Conservation (phyloP, 176 grass and related monocot genomes). For the Hsuehochloa calcarea region DNA sequence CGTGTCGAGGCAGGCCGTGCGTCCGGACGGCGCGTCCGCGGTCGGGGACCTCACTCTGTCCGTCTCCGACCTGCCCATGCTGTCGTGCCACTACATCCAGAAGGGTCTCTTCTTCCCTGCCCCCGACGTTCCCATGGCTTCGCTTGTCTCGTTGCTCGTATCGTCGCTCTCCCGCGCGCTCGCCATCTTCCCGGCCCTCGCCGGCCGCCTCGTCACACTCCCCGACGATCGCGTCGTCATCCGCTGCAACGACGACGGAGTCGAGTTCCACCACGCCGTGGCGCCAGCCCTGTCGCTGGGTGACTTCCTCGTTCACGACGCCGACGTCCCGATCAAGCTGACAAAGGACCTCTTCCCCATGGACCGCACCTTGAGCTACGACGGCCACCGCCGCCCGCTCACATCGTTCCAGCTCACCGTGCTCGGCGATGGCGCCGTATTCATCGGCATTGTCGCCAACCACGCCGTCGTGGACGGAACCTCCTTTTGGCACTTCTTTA, state of each 20-base stretch:
- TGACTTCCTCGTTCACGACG: conserved; percentile 49
- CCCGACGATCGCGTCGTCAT: conserved; percentile 65
- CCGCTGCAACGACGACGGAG: conserved; percentile 76
- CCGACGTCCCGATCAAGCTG: conserved; percentile 63
- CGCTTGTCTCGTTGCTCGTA: conserved; percentile 54
- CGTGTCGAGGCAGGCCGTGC: conserved; percentile 59
- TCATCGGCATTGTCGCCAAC: conserved; percentile 76
- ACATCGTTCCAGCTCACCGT: conserved; percentile 89
- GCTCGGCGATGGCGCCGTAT: conserved; percentile 71
- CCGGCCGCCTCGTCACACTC: conserved; percentile 73
- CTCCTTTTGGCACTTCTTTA: conserved; percentile 94
- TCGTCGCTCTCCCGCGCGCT: conserved; percentile 70
- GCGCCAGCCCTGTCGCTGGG: conserved; percentile 45
- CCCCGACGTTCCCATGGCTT: conserved; percentile 52
- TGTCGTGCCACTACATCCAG: conserved; percentile 99
- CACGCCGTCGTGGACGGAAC: conserved; percentile 91
- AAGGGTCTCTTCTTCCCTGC: conserved; percentile 88
- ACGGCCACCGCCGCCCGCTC: conserved; percentile 71
- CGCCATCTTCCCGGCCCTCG: conserved; percentile 54
- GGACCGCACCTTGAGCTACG: conserved; percentile 78
- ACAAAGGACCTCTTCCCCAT: conserved; percentile 80
- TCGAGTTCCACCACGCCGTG: conserved; percentile 65
- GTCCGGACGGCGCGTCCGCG: conserved; percentile 45
- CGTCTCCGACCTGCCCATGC: conserved; percentile 95
- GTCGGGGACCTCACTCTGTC: conserved; percentile 71